A percentile compares a stretch with the other conserved stretches of the same genome.
Conservation (phyloP, 148 eudicot genomes). For the Beta vulgaris region DNA sequence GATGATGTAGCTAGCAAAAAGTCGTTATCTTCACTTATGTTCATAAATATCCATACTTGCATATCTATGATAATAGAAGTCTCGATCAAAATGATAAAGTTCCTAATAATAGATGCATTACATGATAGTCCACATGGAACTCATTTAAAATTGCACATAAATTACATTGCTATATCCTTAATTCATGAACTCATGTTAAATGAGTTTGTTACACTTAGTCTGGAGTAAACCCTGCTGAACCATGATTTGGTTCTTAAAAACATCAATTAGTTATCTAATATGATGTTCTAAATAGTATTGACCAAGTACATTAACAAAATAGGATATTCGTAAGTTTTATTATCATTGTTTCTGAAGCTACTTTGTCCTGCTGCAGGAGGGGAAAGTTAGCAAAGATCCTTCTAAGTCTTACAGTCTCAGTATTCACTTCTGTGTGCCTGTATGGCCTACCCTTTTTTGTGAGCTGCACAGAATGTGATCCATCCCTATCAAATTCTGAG, state of each 20-base stretch:
- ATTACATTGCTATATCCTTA: neutral
- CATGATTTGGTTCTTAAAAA: neutral
- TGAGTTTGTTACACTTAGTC: neutral
- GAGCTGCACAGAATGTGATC: slow-evolving; percentile 64
- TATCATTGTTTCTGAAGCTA: slow-evolving; percentile 3
- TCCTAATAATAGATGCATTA: neutral
- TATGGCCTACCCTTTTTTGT: slow-evolving; percentile 83
- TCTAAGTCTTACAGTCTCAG: slow-evolving; percentile 53
- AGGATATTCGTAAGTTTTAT: neutral
- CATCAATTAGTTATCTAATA: neutral
- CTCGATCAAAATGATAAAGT: neutral
- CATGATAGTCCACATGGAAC: neutral
- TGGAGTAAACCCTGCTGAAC: neutral
- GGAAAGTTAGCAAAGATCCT: slow-evolving; percentile 69
- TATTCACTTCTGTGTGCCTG: slow-evolving; percentile 70
- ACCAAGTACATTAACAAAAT: neutral
- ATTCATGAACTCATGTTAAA: neutral
- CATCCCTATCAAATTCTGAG: slow-evolving; percentile 27
- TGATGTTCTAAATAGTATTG: neutral
- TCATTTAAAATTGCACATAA: neutral
- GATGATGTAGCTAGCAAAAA: neutral
- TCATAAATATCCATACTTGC: neutral
- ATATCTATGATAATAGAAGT: too few relatives aligned
- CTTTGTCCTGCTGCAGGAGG: slow-evolving; percentile 45
- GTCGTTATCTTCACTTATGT: neutral